phyloP scores from a whole-genome alignment of 2,329 filamentous ascomycete species.

The Trichoderma lentiforme region DNA sequence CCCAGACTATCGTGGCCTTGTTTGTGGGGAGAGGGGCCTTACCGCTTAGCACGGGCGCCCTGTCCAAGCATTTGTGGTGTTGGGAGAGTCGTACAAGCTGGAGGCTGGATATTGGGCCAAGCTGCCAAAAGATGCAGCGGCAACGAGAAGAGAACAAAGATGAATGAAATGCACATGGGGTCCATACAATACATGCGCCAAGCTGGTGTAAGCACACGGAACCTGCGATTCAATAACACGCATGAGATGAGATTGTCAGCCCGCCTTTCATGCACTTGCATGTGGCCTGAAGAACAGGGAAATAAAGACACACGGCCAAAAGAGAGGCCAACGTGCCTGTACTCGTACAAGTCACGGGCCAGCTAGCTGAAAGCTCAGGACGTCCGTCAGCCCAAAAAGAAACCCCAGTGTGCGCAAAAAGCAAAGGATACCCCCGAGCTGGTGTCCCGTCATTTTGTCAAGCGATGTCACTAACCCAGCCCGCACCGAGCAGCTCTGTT shows the following conservation, averaged over 20 bases:
- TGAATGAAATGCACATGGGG: not conserved
- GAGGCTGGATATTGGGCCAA: not conserved
- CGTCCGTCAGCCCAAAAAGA: not conserved
- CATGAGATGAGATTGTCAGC: not conserved
- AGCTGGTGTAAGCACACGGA: not conserved
- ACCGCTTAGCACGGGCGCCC: not conserved
- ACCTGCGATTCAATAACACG: not conserved
- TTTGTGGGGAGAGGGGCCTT: not conserved
- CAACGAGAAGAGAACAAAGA: conserved; percentile 1
- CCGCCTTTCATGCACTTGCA: not conserved
- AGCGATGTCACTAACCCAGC: not conserved
- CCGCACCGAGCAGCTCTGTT: not conserved
- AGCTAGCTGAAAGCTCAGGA: not conserved
- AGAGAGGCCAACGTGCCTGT: not conserved
- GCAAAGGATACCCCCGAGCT: not conserved
- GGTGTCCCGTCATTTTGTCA: not conserved
- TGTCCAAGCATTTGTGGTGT: not conserved
- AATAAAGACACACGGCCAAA: not conserved
- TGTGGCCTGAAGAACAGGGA: not conserved
- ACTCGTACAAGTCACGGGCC: not conserved
- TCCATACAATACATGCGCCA: not conserved
- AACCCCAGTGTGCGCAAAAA: not conserved
- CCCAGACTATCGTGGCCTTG: conserved; percentile 3
- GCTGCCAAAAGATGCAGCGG: not conserved
- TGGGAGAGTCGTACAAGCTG: not conserved